Evolutionary conservation across 306 rosid genomes (phyloP), one percentile per base, ranked within the genome.

Genomic region (Lathyrus oleraceus): DNA sequence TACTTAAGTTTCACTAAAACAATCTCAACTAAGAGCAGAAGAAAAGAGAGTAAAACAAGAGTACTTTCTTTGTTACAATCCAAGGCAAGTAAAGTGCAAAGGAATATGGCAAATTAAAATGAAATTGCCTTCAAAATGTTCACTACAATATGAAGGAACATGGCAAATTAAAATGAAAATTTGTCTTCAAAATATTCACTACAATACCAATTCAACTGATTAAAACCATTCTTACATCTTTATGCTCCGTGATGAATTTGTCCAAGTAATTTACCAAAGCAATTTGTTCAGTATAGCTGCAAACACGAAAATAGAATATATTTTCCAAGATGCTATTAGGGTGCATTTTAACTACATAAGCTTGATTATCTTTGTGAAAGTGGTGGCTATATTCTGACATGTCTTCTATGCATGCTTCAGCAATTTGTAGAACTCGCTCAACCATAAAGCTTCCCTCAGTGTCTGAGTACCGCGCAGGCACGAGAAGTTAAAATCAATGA

Each of bases 361-460:
- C 84, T 73, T 62, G 84, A 62, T 65, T 65, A 80, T 84, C 78
- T 85, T 78, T 90, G 80, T 36, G 75, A 67, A 82, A 64, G 70
- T 67, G 84, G 71, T 67, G 87, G 57, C 81, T 51, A 47, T 82
- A 81, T 70, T 86, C 82, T 36, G 86, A 74, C 90, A 88, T 71
- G 76, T 90, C 94, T 70, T 88, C 83, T 32, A 88, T 69, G 64
- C 91, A 94, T 58, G 97, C 99, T 85, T 91, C 88, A 42, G 97
- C 97, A 76, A 94, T 86, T 83, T 94, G 97, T 13, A 81, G 53
- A 61, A 87, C 96, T 16, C 99, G 89, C 67, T 94, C 99, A 57
- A 91, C 89, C 98, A 94, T 88, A 73, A 94, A 94, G 87, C 97
- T 94, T 67, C 99, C 97, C 66, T 94, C 96, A 1, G 96, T 94